Percentiles rank a stretch among this genome's conserved stretches.
Conservation (phyloP, 164 flowering plant species). For the Annona squamosa region DNA sequence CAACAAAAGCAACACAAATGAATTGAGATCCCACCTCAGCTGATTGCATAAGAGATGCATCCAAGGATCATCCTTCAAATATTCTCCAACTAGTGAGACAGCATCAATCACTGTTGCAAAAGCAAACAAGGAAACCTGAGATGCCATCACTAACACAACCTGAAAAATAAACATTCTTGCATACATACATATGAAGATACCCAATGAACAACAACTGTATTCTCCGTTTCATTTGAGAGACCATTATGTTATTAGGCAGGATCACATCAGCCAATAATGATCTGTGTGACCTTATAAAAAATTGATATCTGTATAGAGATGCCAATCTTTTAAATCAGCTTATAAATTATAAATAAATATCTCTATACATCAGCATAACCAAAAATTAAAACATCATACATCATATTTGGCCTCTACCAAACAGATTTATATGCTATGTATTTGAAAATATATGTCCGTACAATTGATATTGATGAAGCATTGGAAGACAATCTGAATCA, state of each 20-base stretch:
- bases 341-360: neutral
- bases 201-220: too few relatives aligned
- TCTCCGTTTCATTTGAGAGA: too few relatives aligned
- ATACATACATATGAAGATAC: too few relatives aligned
- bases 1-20: neutral
- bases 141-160: neutral
- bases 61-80: conserved; percentile 82
- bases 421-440: neutral
- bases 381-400: neutral
- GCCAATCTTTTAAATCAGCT: neutral
- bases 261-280: too few relatives aligned
- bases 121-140: neutral
- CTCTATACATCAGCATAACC: neutral
- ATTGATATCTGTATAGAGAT: neutral
- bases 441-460: neutral
- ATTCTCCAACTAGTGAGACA: conserved; percentile 71
- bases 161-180: neutral
- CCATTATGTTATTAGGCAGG: too few relatives aligned
- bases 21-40: conserved; percentile 39
- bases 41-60: conserved; percentile 55
- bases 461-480: neutral
- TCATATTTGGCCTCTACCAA: neutral
- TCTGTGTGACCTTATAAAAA: too few relatives aligned
- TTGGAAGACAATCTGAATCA: neutral
- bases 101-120: conserved; percentile 55